Evolutionary conservation across 148 eudicot genomes (phyloP), one percentile per base, ranked within the genome.

Genomic region (Pouteria glomerata): DNA sequence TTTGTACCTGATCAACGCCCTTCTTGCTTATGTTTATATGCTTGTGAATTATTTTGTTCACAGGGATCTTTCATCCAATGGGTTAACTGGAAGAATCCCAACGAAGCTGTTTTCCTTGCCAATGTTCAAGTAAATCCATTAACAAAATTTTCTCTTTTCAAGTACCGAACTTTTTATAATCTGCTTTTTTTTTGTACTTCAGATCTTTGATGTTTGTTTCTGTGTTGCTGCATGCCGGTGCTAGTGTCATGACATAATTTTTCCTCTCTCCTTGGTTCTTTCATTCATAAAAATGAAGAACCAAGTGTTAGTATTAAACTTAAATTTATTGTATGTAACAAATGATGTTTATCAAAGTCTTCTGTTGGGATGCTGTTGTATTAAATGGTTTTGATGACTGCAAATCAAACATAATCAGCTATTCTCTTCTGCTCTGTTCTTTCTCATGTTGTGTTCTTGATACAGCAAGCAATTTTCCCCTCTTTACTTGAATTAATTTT

Each of bases 41-140:
- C 75, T 64, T 39, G 34, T 63, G 60, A 45, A 34, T 21, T 41
- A 18, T 72, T 77, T 11, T 72, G 37, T 71, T 74, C 52, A 16
- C 85, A 95, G 99, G 76, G 96, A 91, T 80, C 90, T 95, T 76
- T 91, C 99, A 61, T 85, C 90, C 66, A 89, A 91, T 57, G 70
- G 82, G 63, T 69, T 95, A 53, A 78, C 76, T 24, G 96, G 99
- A 87, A 75, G 62, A 50, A 82, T 89, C 77, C 96, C 96, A 11
- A 51, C 58, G 24, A 79, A 79, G 48, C 68, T 95, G 68, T 85
- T 88, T 79, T 80, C 91, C 50, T 76, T 77, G 50, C 84, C 84
- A 45, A 81, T 77, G 74, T 91, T 86, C 90, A 88, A 91, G 98
- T 94, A 91, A 78, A 63, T 79, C 60, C 72, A 68, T 75, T 6